Evolutionary conservation across 257 asterid genomes (phyloP).

Genomic region (Solanum pimpinellifolium): DNA sequence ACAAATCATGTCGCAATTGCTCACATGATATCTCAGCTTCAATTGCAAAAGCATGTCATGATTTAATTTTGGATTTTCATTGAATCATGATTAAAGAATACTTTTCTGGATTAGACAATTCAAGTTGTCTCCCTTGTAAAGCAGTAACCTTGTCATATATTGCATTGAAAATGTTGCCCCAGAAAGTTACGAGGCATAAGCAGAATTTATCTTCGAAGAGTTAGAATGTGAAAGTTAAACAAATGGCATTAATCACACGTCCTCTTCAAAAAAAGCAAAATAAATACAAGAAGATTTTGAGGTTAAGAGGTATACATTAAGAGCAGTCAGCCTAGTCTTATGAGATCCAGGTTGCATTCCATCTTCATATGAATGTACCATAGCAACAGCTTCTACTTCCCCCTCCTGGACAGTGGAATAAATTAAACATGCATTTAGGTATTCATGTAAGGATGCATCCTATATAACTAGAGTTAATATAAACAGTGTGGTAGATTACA

Average conservation of each 20-base stretch:
- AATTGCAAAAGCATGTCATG: background rate
- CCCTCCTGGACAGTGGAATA: slow-evolving; percentile 60
- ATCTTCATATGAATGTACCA: slow-evolving; percentile 90
- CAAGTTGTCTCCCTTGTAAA: background rate
- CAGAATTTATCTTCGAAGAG: background rate
- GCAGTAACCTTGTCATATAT: background rate
- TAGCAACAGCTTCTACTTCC: slow-evolving; percentile 72
- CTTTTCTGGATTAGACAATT: background rate
- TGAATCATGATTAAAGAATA: background rate
- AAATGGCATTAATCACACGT: background rate
- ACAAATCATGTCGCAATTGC: background rate
- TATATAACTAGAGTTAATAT: background rate
- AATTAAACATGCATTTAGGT: background rate
- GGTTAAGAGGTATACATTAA: slow-evolving; percentile 47
- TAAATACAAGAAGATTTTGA: background rate
- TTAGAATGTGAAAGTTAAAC: background rate
- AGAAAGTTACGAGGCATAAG: background rate
- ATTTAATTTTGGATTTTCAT: background rate
- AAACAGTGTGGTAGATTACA: background rate
- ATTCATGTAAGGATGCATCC: background rate
- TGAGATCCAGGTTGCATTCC: slow-evolving; percentile 73
- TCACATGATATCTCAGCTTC: background rate
- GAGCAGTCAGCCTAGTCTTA: slow-evolving; percentile 83
- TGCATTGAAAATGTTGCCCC: background rate
- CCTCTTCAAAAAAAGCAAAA: background rate